These are phyloP conservation scores for Fusarium anguioides DNA, from an alignment of 2,329 filamentous ascomycete species.

Conservation along the genomic window DNA sequence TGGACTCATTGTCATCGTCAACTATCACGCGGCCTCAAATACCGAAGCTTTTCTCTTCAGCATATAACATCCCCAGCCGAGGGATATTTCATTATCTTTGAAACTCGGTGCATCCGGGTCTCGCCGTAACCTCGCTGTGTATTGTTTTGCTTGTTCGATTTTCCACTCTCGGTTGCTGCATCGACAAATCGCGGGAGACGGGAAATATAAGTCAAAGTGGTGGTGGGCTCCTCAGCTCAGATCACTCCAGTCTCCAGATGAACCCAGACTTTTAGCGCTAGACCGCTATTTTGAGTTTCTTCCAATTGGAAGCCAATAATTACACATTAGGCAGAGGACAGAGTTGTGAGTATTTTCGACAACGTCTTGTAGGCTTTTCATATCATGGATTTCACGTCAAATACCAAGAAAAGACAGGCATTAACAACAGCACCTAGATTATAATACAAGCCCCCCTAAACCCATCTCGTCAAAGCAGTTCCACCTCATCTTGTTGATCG, in stretches of 20 bases:
- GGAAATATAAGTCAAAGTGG: conserved; percentile 21
- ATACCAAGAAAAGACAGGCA: not conserved
- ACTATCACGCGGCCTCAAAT: conserved; percentile 29
- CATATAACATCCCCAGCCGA: not conserved
- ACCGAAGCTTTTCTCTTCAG: not conserved
- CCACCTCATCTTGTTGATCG: conserved; percentile 34
- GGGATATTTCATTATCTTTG: not conserved
- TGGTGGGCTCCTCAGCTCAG: conserved; percentile 28
- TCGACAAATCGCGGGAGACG: conserved; percentile 35
- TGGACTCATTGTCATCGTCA: conserved; percentile 31
- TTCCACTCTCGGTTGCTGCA: conserved; percentile 29
- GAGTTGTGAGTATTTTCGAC: conserved; percentile 3
- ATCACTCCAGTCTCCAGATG: conserved; percentile 12
- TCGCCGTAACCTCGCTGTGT: conserved; percentile 16
- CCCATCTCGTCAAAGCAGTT: conserved; percentile 25
- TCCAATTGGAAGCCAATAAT: conserved; percentile 50
- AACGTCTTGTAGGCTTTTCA: conserved; percentile 2
- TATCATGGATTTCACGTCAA: not conserved
- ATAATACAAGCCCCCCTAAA: conserved; percentile 22
- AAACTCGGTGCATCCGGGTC: not conserved
- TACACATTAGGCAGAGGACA: conserved; percentile 39
- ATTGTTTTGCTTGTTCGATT: conserved; percentile 11
- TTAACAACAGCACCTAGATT: conserved; percentile 16
- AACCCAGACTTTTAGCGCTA: conserved; percentile 29
- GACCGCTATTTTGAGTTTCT: conserved; percentile 46